Evolutionary conservation across 345 rosid species (phyloP), one percentile per base, ranked within the genome.

Genomic region (Sonneratia alba): DNA sequence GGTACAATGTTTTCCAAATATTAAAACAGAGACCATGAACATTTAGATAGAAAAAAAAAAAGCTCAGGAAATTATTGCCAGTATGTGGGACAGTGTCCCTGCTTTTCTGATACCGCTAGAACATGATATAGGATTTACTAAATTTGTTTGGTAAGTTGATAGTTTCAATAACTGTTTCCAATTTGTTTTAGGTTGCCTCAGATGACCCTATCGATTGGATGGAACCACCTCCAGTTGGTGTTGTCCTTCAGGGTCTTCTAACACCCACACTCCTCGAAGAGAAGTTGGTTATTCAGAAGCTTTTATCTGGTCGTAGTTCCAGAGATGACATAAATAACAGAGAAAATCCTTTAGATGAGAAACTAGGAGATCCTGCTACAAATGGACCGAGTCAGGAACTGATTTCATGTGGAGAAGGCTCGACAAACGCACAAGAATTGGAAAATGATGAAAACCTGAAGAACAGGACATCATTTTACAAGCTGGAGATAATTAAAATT

Each of bases 181-280:
- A 38, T 67, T 51, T 68, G 55, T 49, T 70, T 70, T 74, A 95
- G 99, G 93, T 82, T 75, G 90, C 89, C 68, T 85, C 92, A 75
- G 91, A 85, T 85, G 92, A 79, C 81, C 84, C 97, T 72, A 72
- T 87, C 73, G 90, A 90, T 78, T 90, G 92, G 92, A 90, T 95
- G 96, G 92, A 89, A 77, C 86, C 88, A 75, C 97, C 94, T 55
- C 86, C 97, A 70, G 91, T 89, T 78, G 97, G 97, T 73, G 77
- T 95, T 81, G 86, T 86, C 65, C 83, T 95, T 77, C 97, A 90
- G 76, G 99, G 97, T 77, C 73, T 88, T 76, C 64, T 95, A 79
- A 90, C 91, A 74, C 96, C 89, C 76, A 87, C 86, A 64, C 78
- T 89, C 70, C 83, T 83, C 45, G 90, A 92, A 72, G 97, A 89